These are phyloP conservation scores for Notholithocarpus densiflorus DNA, from an alignment of 306 rosid species.

Conservation along the genomic window DNA sequence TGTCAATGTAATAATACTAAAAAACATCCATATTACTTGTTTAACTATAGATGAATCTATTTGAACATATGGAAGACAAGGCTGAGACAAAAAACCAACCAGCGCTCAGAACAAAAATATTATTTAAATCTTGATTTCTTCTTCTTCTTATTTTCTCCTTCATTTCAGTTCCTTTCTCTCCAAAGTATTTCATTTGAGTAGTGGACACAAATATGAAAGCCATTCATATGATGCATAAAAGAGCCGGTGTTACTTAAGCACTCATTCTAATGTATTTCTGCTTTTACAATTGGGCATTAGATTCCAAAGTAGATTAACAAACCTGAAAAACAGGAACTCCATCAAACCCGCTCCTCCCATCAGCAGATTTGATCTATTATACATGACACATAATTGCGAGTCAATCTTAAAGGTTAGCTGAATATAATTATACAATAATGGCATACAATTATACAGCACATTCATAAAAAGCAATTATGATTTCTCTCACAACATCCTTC, in stretches of 20 bases:
- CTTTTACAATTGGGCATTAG: background rate
- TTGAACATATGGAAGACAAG: background rate
- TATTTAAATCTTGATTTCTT: background rate
- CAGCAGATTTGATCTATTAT: slow-evolving; percentile 65
- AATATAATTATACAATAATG: background rate
- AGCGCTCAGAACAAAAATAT: background rate
- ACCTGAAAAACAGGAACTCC: slow-evolving; percentile 99
- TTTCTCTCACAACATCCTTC: slow-evolving; percentile 2
- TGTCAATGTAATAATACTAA: too few relatives aligned
- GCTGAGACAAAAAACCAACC: background rate
- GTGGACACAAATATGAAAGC: background rate
- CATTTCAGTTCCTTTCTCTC: background rate
- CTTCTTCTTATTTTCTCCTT: background rate
- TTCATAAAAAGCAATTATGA: slow-evolving; percentile 7
- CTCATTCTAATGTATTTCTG: background rate
- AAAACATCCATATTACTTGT: too few relatives aligned
- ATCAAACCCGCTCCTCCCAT: slow-evolving; percentile 57
- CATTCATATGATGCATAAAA: background rate
- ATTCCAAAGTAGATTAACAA: slow-evolving; percentile 27
- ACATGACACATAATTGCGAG: slow-evolving; percentile 15
- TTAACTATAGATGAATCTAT: background rate
- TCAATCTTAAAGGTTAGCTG: slow-evolving; percentile 15
- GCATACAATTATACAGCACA: background rate
- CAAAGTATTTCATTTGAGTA: background rate
- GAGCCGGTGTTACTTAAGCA: background rate